Evolutionary conservation across 345 rosid genomes (phyloP), one percentile per base, ranked within the genome.

Genomic region (Limnanthes douglasii): DNA sequence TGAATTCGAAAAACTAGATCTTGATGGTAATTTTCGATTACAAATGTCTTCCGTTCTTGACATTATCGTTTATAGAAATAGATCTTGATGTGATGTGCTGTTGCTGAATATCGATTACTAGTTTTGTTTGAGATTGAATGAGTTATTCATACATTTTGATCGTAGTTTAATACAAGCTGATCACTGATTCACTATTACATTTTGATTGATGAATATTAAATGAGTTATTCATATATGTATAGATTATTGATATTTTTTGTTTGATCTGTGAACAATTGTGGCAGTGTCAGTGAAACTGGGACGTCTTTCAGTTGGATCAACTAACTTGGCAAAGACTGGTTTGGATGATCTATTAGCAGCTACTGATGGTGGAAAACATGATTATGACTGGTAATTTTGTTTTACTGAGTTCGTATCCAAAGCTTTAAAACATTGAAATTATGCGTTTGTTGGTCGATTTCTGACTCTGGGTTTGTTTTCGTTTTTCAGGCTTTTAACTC

Each of bases 401-500:
- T n/a, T n/a, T n/a, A n/a, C n/a, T n/a, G n/a, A n/a, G n/a, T n/a
- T n/a, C n/a, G n/a, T n/a, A n/a, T n/a, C n/a, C n/a, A n/a, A n/a
- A n/a, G n/a, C n/a, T 18, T 2, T 8, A 11, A 28, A 28, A 22
- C 31, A 31, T 16, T 40, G 15, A 22, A 1, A 15, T 43, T 26
- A 34, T 43, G 21, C 12, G 15, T 15, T 23, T 19, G 14, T 18
- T 25, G 5, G 38, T 20, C 32, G 23, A 5, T 0, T 31, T 37
- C 32, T 24, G 34, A 25, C 10, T 28, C 32, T 16, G 21, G 20
- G 11, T 5, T 1, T 18, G 11, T 34, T 13, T 31, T 2, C 33
- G 19, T 29, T 51, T 35, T 18, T 21, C 46, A 90, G 98, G 98
- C 94, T 90, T 61, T 92, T 90, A 35, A 80, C 98, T 30, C 98